phyloP scores from a whole-genome alignment of 768 basidiomycete genomes.

The Xerocomellus amylosporus region DNA sequence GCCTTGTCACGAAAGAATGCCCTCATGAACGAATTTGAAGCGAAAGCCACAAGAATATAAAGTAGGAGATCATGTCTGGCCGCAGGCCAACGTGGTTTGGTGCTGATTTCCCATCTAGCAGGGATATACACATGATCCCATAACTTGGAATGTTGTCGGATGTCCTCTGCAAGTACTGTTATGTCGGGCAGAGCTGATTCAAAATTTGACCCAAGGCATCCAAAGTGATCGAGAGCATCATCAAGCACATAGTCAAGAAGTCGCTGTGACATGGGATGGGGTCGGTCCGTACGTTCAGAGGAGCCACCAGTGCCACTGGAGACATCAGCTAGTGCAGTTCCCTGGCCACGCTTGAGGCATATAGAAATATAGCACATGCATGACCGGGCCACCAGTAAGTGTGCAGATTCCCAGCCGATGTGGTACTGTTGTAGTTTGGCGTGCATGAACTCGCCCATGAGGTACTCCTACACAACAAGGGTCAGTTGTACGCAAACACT shows the following conservation, averaged over 20 bases:
- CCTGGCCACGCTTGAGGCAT: background rate
- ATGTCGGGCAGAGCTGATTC: background rate
- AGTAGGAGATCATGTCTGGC: background rate
- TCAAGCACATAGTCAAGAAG: conserved; percentile 1
- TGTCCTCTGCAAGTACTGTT: background rate
- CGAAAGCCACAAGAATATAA: conserved; percentile 1
- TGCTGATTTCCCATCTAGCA: background rate
- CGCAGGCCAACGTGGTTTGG: background rate
- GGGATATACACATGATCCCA: background rate
- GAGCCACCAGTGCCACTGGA: background rate
- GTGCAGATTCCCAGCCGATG: background rate
- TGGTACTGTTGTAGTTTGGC: background rate
- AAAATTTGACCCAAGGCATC: background rate
- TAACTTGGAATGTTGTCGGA: background rate
- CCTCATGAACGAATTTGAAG: background rate
- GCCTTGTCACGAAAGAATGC: background rate
- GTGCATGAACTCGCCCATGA: background rate
- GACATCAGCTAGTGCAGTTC: background rate
- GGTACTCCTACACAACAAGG: background rate
- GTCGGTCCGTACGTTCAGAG: background rate
- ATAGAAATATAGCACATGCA: conserved; percentile 8
- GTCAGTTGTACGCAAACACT: background rate
- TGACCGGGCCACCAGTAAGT: background rate
- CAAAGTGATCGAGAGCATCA: background rate
- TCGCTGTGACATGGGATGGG: background rate